Base-by-base conservation (phyloP, 164 flowering plant genomes). In the Stephania cephalantha region DNA sequence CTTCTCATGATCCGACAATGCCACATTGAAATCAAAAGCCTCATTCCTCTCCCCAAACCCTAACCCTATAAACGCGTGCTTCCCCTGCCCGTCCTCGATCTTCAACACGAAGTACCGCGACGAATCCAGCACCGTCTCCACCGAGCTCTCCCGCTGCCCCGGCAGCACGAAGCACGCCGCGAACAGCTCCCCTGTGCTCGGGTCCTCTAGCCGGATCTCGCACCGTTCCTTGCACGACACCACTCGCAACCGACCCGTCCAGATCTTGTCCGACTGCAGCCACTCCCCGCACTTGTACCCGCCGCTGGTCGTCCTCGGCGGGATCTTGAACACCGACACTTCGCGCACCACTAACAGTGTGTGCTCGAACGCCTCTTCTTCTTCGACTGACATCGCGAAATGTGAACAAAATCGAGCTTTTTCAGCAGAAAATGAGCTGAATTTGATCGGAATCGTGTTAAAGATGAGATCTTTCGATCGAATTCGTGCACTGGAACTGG, bases 201-300 rank as follows among this genome's bases (percentile, higher is more conserved):
- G 97, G 77, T 96, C 98, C 84, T 94, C 99, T 7, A 96, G 85
- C 0, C 98, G 97, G 87, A 96, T 94, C 94, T 96, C 99, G 79
- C 98, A 92, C 0, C 93, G 88, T 22, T 85, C 85, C 74, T 82
- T 81, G 83, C 93, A 88, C 12, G 99, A 96, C 1, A 94, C 97
- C 1, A 94, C 95, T 0, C 99, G 91, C 75, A 96, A 90, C 18
- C 99, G 88, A 9, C 99, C 99, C 2, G 95, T 72, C 99, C 99
- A 96, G 91, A 96, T 96, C 90, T 90, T 91, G 77, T 96, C 98
- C 69, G 99, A 87, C 73, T 96, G 99, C 4, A 96, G 85, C 99
- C 99, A 96, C 83, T 94, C 99, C 58, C 98, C 98, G 84, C 99
- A 96, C 80, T 96, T 96, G 87, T 90, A 96, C 2, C 98, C 99